These are phyloP conservation scores for Komagataella kurtzmanii DNA, from an alignment of 805 yeast species.

Conservation along the genomic window DNA sequence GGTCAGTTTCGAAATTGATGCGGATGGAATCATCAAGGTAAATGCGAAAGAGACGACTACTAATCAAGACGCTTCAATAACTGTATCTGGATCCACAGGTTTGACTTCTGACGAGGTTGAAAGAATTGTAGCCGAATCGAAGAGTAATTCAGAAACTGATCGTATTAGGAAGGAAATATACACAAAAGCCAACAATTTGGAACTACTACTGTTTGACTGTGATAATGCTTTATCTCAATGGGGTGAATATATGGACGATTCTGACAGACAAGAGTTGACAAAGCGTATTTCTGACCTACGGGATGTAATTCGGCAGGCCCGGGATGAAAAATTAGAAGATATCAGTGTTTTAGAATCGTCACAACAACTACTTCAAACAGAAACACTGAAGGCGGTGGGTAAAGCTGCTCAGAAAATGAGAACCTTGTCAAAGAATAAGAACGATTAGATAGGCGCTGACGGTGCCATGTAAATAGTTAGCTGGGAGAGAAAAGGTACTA, in stretches of 20 bases:
- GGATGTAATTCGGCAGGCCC: constrained; percentile 15
- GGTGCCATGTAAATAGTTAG: not conserved
- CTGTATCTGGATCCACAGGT: constrained; percentile 94
- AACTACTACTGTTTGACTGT: constrained; percentile 19
- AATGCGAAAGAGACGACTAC: constrained; percentile 90
- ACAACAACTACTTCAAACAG: not conserved
- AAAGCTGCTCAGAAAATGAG: not conserved
- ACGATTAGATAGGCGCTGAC: not conserved
- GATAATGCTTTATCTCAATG: constrained; percentile 18
- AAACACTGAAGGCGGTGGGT: not conserved
- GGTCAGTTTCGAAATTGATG: constrained; percentile 90
- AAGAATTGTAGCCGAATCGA: constrained; percentile 84
- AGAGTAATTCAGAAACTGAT: constrained; percentile 78
- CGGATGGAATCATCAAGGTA: constrained; percentile 94
- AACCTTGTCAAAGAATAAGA: not conserved
- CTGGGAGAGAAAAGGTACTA: not conserved
- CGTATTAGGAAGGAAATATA: constrained; percentile 75
- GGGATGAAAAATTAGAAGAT: constrained; percentile 14
- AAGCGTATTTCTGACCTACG: constrained; percentile 13
- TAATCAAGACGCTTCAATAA: constrained; percentile 87
- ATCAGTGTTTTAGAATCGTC: not conserved
- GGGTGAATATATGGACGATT: constrained; percentile 7
- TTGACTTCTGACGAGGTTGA: constrained; percentile 82
- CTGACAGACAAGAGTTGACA: constrained; percentile 6
- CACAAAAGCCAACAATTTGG: constrained; percentile 61